Evolutionary conservation across 805 yeast species (phyloP).

Genomic region (Nakazawaea ishiwadae): DNA sequence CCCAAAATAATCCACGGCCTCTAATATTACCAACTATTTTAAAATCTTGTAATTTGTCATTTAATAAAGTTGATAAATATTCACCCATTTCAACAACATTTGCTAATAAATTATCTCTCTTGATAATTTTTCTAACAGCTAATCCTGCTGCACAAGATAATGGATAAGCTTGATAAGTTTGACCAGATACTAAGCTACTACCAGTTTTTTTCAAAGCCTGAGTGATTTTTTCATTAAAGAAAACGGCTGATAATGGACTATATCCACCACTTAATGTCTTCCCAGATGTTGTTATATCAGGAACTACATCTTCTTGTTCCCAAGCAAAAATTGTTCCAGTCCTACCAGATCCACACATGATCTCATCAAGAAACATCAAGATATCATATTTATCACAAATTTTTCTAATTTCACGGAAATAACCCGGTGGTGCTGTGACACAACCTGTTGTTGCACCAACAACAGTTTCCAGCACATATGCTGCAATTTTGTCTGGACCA

Average conservation of each 20-base stretch:
- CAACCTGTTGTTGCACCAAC: constrained; percentile 20
- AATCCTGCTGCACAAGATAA: constrained; percentile 40
- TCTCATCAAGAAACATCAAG: constrained; percentile 44
- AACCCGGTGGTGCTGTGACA: constrained; percentile 18
- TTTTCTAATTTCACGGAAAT: constrained; percentile 36
- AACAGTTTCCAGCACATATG: constrained; percentile 21
- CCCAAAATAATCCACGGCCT: constrained; percentile 60
- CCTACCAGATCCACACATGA: constrained; percentile 53
- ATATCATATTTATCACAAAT: constrained; percentile 46
- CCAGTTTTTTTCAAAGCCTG: constrained; percentile 33
- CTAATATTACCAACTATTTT: constrained; percentile 53
- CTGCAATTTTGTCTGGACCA: constrained; percentile 22
- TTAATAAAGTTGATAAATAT: constrained; percentile 33
- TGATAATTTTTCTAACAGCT: constrained; percentile 40
- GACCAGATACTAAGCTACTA: constrained; percentile 36
- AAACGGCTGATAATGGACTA: constrained; percentile 43
- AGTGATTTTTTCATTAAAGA: constrained; percentile 35
- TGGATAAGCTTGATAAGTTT: constrained; percentile 47
- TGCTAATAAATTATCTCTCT: constrained; percentile 27
- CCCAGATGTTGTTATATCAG: constrained; percentile 46
- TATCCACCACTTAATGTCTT: constrained; percentile 47
- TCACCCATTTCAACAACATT: constrained; percentile 41
- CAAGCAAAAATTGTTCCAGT: constrained; percentile 42
- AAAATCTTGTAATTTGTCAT: constrained; percentile 28
- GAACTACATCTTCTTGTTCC: constrained; percentile 35